Conservation (phyloP, 257 asterid species). For the Apocynum venetum region DNA sequence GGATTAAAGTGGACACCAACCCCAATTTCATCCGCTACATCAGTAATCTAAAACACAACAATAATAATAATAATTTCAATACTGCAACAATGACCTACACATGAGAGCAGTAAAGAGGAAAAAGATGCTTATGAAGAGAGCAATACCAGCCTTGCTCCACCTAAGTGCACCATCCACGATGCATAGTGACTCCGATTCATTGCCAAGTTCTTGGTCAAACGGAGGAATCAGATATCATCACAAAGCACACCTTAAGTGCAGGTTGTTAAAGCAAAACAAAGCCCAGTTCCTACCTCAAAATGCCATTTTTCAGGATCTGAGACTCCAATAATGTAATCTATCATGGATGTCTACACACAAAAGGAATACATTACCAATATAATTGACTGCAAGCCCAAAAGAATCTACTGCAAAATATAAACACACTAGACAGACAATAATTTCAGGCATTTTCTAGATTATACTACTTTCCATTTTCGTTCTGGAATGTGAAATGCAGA, state of each 20-base stretch:
- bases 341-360: constrained; percentile 59
- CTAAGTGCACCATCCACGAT: constrained; percentile 71
- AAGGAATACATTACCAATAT: background rate
- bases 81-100: background rate
- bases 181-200: constrained; percentile 72
- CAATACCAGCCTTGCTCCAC: constrained; percentile 77
- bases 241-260: background rate
- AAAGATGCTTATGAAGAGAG: constrained; percentile 19
- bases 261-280: constrained; percentile 5
- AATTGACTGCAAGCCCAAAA: background rate
- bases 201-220: constrained; percentile 54
- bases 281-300: constrained; percentile 46
- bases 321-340: constrained; percentile 84
- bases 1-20: constrained; percentile 91
- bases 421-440: background rate
- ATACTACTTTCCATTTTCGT: background rate
- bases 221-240: constrained; percentile 19
- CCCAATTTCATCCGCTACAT: constrained; percentile 65
- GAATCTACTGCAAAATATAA: background rate
- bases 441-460: background rate
- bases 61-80: background rate
- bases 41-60: constrained; percentile 43
- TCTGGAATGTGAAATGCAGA: background rate
- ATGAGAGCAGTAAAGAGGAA: constrained; percentile 1
- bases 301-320: constrained; percentile 88